Base-by-base conservation (phyloP, 805 yeast species). In the Lipomyces yamadae region DNA sequence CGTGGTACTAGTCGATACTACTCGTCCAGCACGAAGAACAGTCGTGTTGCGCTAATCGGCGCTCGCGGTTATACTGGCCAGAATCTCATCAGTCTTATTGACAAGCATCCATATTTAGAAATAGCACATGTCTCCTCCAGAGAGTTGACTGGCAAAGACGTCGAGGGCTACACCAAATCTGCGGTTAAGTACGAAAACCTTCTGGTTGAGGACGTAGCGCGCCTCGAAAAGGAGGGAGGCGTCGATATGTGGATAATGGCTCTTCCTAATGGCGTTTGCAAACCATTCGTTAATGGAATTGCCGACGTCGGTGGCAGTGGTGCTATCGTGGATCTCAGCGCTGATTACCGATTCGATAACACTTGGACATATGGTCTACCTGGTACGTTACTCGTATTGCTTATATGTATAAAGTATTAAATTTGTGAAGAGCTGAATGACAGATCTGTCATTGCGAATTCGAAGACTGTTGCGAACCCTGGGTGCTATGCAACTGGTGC, bases 401-500 rank as follows among this genome's bases (percentile, higher is more conserved):
- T 42, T 13, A 13, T 33, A 15, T 15, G 18, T 11, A 6, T 57
- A 13, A 33, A 6, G 24, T 53, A 6, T 18, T 53, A 32, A 53
- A 7, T 15, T 3, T 52, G 32, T 3, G 32, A 8, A 52, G 99
- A 95, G 80, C 84, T 95, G 74, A 87, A 85, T 64, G 84, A 86
- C 72, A 87, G 99, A 77, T 76, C 80, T 8, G 76, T 76, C 10
- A 90, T 95, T 73, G 85, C 90, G 48, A 75, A 81, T 13, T 94
- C 98, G 24, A 83, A 84, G 74, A 91, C 90, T 77, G 90, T 95
- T 69, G 88, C 98, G 4, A 95, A 95, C 80, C 99, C 99, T 2
- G 99, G 99, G 58, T 95, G 99, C 82, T 95, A 93, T 77, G 98
- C 99, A n/a, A 95, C 99, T 57, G 98, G 96, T 66, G 95, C 98